Evolutionary conservation across 2,329 filamentous ascomycete genomes (phyloP).

Genomic region (Fusarium annulatum): DNA sequence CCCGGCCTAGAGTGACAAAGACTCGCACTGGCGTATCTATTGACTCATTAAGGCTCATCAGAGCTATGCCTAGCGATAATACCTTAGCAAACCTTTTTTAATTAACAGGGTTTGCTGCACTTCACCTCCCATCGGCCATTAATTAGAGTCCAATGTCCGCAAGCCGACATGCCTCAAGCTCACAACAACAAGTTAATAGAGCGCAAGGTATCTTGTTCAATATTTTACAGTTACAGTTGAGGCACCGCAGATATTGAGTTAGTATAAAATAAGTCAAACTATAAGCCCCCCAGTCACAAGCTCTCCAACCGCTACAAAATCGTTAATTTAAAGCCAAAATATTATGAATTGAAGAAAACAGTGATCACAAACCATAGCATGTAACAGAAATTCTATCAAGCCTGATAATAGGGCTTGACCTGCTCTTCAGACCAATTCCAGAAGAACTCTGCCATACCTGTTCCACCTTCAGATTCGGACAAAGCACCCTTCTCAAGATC

Average conservation of each 20-base stretch:
- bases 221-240: not conserved
- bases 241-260: not conserved
- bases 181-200: not conserved
- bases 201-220: not conserved
- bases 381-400: not conserved
- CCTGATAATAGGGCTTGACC: slow-evolving; percentile 41
- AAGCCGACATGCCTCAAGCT: not conserved
- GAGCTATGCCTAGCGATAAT: not conserved
- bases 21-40: not conserved
- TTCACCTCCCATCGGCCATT: not conserved
- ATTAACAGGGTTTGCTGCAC: not conserved
- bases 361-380: not conserved
- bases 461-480: slow-evolving; percentile 52
- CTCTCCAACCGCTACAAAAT: no score
- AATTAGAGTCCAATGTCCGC: not conserved
- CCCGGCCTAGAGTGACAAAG: not conserved
- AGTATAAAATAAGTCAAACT: not conserved
- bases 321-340: not conserved
- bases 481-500: slow-evolving; percentile 49
- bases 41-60: slow-evolving; percentile 24
- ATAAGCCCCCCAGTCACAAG: not conserved
- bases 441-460: slow-evolving; percentile 51
- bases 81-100: not conserved
- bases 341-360: not conserved
- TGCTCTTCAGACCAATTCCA: slow-evolving; percentile 57